Evolutionary conservation across 768 basidiomycete species (phyloP), one percentile per base, ranked within the genome.

Genomic region (Lactarius evosmus): DNA sequence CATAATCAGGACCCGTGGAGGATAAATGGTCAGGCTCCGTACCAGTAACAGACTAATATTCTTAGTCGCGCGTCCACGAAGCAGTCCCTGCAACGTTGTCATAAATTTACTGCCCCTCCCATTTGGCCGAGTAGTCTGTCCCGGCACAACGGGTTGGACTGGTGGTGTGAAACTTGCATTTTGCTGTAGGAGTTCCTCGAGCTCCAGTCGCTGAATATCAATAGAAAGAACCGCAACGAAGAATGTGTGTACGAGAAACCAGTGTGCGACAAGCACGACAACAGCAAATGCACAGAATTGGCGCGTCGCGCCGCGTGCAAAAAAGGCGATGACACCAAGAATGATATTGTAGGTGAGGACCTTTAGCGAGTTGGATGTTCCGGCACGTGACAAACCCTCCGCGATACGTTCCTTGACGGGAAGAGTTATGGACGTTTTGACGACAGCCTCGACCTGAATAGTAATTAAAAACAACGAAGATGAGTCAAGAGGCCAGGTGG

Each of bases 231-330:
- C 94, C 7, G 95, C 91, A 67, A 95, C 80, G 76, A 96, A 98
- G 77, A 98, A 96, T 0, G 94, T 97, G 71, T 97, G 93, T 17
- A 96, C 89, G 65, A 98, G 82, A 77, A 95, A 96, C 94, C 94
- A 98, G 73, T 98, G 95, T 17, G 94, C 95, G 33, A 98, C 89
- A 25, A 98, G 82, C 12, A 98, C 93, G 27, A 98, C 93, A 50
- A 94, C 87, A 0, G 94, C 93, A 72, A 98, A 98, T 3, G 86
- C 81, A 74, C 95, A 96, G 72, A 98, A 96, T 70, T 98, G 93
- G 41, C 91, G 85, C 38, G 95, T 91, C 1, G 92, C 89, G 46
- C 92, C 89, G 17, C 80, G 82, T 50, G 89, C 83, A 70, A 91
- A 85, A 51, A 87, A 77, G 17, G 89, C 88, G 54, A 94, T 86